Base-by-base conservation (phyloP, 2,329 filamentous ascomycete genomes). In the Thyridium curvatum region DNA sequence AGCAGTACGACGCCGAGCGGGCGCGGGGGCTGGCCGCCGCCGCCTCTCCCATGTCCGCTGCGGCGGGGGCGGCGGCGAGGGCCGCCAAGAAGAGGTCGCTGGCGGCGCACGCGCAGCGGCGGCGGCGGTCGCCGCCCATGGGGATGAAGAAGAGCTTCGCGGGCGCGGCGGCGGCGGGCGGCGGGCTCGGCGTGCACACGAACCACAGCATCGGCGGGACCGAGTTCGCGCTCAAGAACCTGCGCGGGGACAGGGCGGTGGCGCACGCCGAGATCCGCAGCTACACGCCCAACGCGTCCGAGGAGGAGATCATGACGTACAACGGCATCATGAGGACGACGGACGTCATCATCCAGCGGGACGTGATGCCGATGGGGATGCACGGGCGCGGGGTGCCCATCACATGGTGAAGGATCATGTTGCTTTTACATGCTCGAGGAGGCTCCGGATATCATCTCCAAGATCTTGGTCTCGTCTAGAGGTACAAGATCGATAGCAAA, bases 271-370 rank as follows among this genome's bases (percentile, higher is more conserved):
- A 60, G 37, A 56, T 62, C 26, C 51, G 59, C 21, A 50, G 54
- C 14, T 17, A 18, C 32, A 60, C 59, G 33, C 55, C 60, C 3
- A 56, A 51, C 5, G 53, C 52, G 2, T 60, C 53, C 13, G 56
- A 64, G 44, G 61, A 64, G 44, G 59, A 63, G 41, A 64, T 63
- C 31, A 60, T 64, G 53, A 57, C 58, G 4, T 58, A 62, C 43
- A 58, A 62, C 34, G 60, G 61, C 28, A 65, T 65, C 28, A 46
- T 65, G 36, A 51, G 60, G 30, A 63, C 59, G 8, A 62, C 54
- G 3, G 53, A 62, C 33, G 47, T 54, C 9, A 41, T 31, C 13
- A 43, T 56, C 30, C 38, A 48, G 28, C 49, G 52, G 40, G 41
- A 49, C 34, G 32, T n/a, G 10, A 26, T 26, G 21, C 21, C 21